A percentile compares a stretch with the other conserved stretches of the same genome.
These are phyloP conservation scores for Lasiosphaeriaceae sp. DNA, from an alignment of 495 filamentous ascomycete species.

Conservation along the genomic window DNA sequence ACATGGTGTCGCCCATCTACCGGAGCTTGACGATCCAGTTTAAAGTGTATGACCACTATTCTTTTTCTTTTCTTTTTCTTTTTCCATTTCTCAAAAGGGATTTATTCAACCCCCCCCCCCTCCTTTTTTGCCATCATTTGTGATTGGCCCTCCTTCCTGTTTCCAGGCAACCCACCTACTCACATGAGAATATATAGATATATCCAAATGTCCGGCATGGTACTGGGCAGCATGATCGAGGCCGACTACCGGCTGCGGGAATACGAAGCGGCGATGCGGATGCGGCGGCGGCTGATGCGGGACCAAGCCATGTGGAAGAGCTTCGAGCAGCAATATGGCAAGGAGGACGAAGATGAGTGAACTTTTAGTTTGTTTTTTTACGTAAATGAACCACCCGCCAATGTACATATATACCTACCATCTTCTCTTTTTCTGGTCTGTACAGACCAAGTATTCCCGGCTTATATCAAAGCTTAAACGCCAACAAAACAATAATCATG, in stretches of 20 bases:
- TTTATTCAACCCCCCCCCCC: too few species aligned
- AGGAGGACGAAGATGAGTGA: conserved; percentile 33
- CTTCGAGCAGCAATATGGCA: conserved; percentile 41
- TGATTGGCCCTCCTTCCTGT: too few species aligned
- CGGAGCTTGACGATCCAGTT: conserved; percentile 82
- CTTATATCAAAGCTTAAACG: background rate
- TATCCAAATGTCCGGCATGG: conserved; percentile 85
- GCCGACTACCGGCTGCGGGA: conserved; percentile 70
- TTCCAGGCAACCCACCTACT: too few species aligned
- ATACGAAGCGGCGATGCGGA: conserved; percentile 60
- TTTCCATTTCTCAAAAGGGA: background rate
- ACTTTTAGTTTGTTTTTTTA: background rate
- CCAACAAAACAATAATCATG: background rate
- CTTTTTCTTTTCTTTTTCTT: background rate
- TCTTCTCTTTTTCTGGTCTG: too few species aligned
- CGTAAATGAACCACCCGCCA: too few species aligned
- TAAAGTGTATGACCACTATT: conserved; percentile 62
- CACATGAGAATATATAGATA: conserved; percentile 45
- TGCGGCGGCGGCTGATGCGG: conserved; percentile 56
- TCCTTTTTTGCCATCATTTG: too few species aligned
- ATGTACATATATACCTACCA: too few species aligned
- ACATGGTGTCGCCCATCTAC: conserved; percentile 66
- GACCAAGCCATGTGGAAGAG: conserved; percentile 60
- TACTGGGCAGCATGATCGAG: conserved; percentile 77
- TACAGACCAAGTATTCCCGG: too few species aligned